Percentiles rank a stretch among this genome's conserved stretches.
phyloP scores from a whole-genome alignment of 805 yeast genomes.

The Pichia kluyveri region DNA sequence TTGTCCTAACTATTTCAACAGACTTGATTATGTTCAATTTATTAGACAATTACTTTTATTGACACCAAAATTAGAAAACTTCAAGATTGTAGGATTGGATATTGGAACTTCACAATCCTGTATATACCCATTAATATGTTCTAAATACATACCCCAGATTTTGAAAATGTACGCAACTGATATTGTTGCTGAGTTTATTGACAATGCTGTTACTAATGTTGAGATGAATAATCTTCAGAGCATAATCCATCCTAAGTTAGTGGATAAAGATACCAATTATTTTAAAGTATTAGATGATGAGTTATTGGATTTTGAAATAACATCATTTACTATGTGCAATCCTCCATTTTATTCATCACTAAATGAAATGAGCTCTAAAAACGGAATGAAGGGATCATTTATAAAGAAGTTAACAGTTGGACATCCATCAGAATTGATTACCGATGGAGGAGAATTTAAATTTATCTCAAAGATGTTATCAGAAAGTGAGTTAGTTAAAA shows the following conservation, averaged over 20 bases:
- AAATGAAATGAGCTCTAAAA: constrained; percentile 24
- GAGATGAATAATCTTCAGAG: constrained; percentile 18
- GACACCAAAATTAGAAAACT: background rate
- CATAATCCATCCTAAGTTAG: constrained; percentile 11
- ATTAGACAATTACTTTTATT: constrained; percentile 9
- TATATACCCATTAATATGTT: constrained; percentile 36
- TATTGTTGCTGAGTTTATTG: constrained; percentile 28
- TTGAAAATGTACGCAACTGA: constrained; percentile 31
- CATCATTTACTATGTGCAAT: constrained; percentile 35
- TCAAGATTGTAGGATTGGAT: constrained; percentile 28
- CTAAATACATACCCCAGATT: constrained; percentile 9
- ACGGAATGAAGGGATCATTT: constrained; percentile 16
- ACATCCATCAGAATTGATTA: constrained; percentile 29
- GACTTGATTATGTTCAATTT: constrained; percentile 22
- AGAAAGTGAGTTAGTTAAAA: constrained; percentile 7
- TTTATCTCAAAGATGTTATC: constrained; percentile 24
- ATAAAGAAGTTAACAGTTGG: constrained; percentile 22
- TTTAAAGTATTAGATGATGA: constrained; percentile 1
- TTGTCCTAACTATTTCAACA: constrained; percentile 26
- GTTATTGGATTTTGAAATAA: constrained; percentile 4
- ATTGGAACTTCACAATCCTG: constrained; percentile 43
- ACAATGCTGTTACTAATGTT: constrained; percentile 22
- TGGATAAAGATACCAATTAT: constrained; percentile 3
- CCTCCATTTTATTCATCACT: constrained; percentile 41
- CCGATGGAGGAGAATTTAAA: constrained; percentile 37